Base-by-base conservation (phyloP, 805 yeast species). In the Suhomyces sp. region DNA sequence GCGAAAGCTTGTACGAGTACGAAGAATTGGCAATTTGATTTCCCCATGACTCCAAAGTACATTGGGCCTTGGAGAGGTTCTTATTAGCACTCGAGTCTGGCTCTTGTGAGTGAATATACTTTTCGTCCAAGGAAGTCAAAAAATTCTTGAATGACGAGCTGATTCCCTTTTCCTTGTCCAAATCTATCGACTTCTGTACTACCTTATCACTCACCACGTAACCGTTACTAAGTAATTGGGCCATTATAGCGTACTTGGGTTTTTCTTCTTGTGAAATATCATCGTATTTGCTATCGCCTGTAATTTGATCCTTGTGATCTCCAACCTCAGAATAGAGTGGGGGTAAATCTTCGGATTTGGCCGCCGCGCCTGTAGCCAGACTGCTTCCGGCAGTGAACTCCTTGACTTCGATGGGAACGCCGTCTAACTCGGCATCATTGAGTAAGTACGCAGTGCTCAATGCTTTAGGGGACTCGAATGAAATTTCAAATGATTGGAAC, bases 171-270 rank as follows among this genome's bases (percentile, higher is more conserved):
- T 83, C 73, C 57, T 83, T 75, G 66, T 88, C 94, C 55, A 84
- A 73, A 17, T 76, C 81, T 48, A 85, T 75, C 20, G 89, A 87
- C 61, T 78, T 78, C 52, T 79, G 76, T 43, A 87, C 73, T 47
- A 86, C 69, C 47, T 76, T 69, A 65, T 88, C 94, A 45, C 85
- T 77, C 43, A 87, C 67, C 17, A 76, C 79, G 64, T 88, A 87
- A 4, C 96, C 96, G n/a, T 83, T 80, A 29, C 89, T 77, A 53
- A 87, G 73, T 60, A 85, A 80, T 67, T 87, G 93, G 1, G 94
- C 93, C 70, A 87, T 72, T 53, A 88, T 83, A 17, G 89, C 82
- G 51, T 83, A 68, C 62, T 86, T 86, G 51, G 96, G 96, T 72
- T 87, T 87, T 54, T 81, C 82, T 61, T 88, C 96, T 69, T 87